A percentile compares a stretch with the other conserved stretches of the same genome.
Conservation (phyloP, 148 eudicot genomes). For the Selenicereus undatus region DNA sequence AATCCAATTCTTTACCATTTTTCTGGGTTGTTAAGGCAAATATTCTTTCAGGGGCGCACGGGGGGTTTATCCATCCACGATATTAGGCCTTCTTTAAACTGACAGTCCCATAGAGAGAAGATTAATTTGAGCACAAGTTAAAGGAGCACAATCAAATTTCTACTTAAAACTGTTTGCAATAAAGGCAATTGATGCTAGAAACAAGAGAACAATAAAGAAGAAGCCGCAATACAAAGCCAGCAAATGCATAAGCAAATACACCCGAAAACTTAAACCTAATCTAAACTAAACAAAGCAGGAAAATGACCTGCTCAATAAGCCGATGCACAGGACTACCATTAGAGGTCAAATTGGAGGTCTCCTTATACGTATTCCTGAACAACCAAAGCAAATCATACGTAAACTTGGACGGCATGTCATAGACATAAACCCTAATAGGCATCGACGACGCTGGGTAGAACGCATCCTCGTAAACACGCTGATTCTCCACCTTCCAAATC, state of each 20-base stretch:
- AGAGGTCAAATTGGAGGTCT: slow-evolving; percentile 74
- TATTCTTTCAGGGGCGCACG: background rate
- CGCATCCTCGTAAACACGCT: slow-evolving; percentile 28
- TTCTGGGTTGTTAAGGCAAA: background rate
- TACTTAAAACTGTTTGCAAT: background rate
- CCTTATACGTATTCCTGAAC: slow-evolving; percentile 56
- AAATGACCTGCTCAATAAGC: slow-evolving; percentile 65
- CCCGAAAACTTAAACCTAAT: background rate
- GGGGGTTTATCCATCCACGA: background rate
- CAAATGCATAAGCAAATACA: background rate
- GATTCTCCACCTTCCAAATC: slow-evolving; percentile 46
- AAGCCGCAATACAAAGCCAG: background rate
- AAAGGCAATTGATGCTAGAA: background rate
- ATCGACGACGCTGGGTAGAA: slow-evolving; percentile 24
- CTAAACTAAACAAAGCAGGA: background rate
- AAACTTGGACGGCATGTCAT: slow-evolving; percentile 89
- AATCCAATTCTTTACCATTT: background rate
- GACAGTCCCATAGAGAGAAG: background rate
- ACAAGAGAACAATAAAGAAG: background rate
- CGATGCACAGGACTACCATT: slow-evolving; percentile 94
- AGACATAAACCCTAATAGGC: slow-evolving; percentile 79
- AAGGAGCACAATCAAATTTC: background rate
- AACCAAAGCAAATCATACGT: slow-evolving; percentile 76
- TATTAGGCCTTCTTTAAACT: background rate
- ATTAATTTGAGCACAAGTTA: background rate